These are phyloP conservation scores for Claviceps pazoutovae DNA, from an alignment of 2,329 filamentous ascomycete species.

Conservation along the genomic window DNA sequence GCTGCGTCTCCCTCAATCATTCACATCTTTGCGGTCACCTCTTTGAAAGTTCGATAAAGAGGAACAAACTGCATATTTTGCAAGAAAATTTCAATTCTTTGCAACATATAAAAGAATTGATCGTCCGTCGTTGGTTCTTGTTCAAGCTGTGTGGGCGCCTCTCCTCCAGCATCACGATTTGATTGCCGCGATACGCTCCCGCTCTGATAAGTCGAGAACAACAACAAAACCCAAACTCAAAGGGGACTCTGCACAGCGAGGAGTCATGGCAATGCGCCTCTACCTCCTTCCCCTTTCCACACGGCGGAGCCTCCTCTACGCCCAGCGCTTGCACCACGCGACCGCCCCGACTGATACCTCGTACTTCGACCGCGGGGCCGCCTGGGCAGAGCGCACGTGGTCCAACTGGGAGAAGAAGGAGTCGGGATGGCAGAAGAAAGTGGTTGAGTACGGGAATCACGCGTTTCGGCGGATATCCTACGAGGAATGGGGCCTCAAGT, in stretches of 20 bases:
- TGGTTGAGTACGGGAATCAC: constrained; percentile 77
- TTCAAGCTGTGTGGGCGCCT: background rate
- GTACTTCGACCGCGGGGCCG: constrained; percentile 53
- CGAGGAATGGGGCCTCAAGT: constrained; percentile 97
- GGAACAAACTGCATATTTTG: too few species aligned
- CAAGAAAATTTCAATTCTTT: too few species aligned
- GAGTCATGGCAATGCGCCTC: constrained; percentile 54
- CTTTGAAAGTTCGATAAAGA: too few species aligned
- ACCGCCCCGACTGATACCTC: constrained; percentile 33
- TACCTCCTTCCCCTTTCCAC: constrained; percentile 90
- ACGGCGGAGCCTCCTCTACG: constrained; percentile 81
- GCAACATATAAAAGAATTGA: too few species aligned
- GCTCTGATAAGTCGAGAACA: constrained; percentile 11
- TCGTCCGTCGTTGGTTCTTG: too few species aligned
- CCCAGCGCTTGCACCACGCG: constrained; percentile 53
- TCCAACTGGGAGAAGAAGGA: constrained; percentile 75
- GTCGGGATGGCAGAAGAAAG: constrained; percentile 72
- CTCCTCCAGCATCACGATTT: background rate
- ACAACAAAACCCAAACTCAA: constrained; percentile 1
- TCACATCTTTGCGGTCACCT: too few species aligned
- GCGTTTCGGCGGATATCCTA: constrained; percentile 80
- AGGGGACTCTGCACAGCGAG: background rate
- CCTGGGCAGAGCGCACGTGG: constrained; percentile 66
- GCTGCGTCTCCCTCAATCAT: background rate
- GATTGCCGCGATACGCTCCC: background rate